Evolutionary conservation across 2,329 filamentous ascomycete genomes (phyloP).

Genomic region (Aspergillus unguis): DNA sequence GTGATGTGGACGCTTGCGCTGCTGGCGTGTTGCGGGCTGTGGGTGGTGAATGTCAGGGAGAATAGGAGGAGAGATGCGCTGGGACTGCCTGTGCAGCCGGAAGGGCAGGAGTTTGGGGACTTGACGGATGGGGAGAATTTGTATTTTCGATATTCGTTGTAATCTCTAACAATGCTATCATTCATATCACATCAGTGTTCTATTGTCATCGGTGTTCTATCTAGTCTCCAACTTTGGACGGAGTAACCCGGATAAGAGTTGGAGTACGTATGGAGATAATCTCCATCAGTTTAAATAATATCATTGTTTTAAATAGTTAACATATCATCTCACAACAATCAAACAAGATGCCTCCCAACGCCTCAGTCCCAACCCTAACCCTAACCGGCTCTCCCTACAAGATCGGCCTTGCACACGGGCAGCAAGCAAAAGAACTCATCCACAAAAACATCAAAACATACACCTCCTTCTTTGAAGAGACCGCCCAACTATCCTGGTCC

Average conservation of each 20-base stretch:
- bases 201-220: too few relatives aligned
- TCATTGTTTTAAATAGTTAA: too few relatives aligned
- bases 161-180: too few relatives aligned
- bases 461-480: background rate
- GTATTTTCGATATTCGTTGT: background rate
- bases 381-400: background rate
- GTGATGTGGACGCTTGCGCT: slow-evolving; percentile 26
- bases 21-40: slow-evolving; percentile 12
- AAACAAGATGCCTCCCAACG: background rate
- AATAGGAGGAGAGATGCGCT: slow-evolving; percentile 27
- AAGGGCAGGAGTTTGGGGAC: slow-evolving; percentile 30
- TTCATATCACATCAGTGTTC: too few relatives aligned
- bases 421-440: background rate
- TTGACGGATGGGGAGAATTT: slow-evolving; percentile 25
- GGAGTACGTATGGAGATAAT: too few relatives aligned
- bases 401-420: background rate
- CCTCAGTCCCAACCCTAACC: background rate
- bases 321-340: background rate
- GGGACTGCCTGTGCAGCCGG: slow-evolving; percentile 11
- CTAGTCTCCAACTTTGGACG: too few relatives aligned
- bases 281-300: too few relatives aligned
- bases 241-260: too few relatives aligned
- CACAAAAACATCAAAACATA: background rate
- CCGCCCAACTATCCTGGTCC: background rate
- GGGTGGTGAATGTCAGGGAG: slow-evolving; percentile 23